Base-by-base conservation (phyloP, 306 rosid genomes). In the Crotalaria pallida region DNA sequence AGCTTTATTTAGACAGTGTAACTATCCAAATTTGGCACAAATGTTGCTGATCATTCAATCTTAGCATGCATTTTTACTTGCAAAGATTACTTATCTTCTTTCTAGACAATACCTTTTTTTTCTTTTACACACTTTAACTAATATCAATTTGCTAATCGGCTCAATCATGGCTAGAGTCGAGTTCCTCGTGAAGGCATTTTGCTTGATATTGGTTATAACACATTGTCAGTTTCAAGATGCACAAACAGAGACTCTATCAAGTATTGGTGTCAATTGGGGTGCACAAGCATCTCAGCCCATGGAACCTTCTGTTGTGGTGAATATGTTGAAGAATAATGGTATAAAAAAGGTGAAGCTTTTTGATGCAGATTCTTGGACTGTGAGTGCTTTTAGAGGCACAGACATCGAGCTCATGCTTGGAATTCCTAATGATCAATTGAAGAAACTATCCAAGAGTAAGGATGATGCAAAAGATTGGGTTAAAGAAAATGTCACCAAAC, bases 251-350 rank as follows among this genome's bases (percentile, higher is more conserved):
- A 2, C 19, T n/a, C 1, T 79, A 3, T 10, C 10, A 1, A 31
- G 78, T 7, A 40, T 87, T 27, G 98, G 98, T 17, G 80, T 87
- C 27, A 93, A 90, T 26, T 90, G 96, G 98, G 98, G 98, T 34
- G 3, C 80, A n/a, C 41, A 84, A 34, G 26, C 89, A 1, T 80
- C 97, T 1, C 91, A 87, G 44, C 88, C 82, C 26, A 6, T 88
- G 72, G 21, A 45, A 11, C 84, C 97, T 3, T 50, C 1, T 11
- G 78, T 71, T 29, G 94, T 85, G 69, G 96, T 82, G 24, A 67
- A 82, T 0, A 12, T 90, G 84, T 27, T 93, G 8, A 81, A 88
- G 66, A 92, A 88, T 12, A 93, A 90, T 26, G 92, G 78, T 10
- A 85, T 93, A 26, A 84, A 78, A 40, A 88, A 70, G 73, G 84